phyloP scores from a whole-genome alignment of 306 rosid species.

The Quercus ilex region DNA sequence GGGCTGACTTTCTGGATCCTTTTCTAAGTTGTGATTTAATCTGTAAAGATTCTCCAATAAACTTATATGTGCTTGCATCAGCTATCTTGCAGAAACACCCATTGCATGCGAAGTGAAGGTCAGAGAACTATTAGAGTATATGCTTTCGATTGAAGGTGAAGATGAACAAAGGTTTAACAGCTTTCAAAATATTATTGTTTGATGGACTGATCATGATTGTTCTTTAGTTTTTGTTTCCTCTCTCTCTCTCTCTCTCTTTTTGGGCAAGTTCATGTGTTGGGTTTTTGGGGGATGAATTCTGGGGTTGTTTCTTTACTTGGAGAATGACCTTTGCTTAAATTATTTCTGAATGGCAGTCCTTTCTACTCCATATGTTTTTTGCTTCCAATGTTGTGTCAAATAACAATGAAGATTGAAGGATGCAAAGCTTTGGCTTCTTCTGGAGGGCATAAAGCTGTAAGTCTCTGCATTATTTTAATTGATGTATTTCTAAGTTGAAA shows the following conservation, averaged over 20 bases:
- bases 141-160: slow-evolving; percentile 83
- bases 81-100: slow-evolving; percentile 95
- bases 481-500: background rate
- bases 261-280: background rate
- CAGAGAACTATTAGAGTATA: slow-evolving; percentile 60
- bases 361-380: slow-evolving; percentile 75
- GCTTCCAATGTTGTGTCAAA: slow-evolving; percentile 85
- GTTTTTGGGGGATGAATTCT: background rate
- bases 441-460: slow-evolving; percentile 72
- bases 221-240: background rate
- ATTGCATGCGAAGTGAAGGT: slow-evolving; percentile 78
- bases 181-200: slow-evolving; percentile 19
- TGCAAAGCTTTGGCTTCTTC: slow-evolving; percentile 63
- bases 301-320: background rate
- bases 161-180: slow-evolving; percentile 74
- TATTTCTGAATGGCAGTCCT: slow-evolving; percentile 57
- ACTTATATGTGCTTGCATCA: slow-evolving; percentile 39
- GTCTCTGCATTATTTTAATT: slow-evolving; percentile 15
- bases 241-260: too few species aligned
- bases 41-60: slow-evolving; percentile 1
- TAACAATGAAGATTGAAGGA: slow-evolving; percentile 73
- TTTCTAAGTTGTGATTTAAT: background rate
- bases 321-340: slow-evolving; percentile 19
- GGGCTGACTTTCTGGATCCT: slow-evolving; percentile 6
- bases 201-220: slow-evolving; percentile 2